A percentile compares a stretch with the other conserved stretches of the same genome.
These are phyloP conservation scores for Penicillium chermesinum DNA, from an alignment of 495 filamentous ascomycete species.

Conservation along the genomic window DNA sequence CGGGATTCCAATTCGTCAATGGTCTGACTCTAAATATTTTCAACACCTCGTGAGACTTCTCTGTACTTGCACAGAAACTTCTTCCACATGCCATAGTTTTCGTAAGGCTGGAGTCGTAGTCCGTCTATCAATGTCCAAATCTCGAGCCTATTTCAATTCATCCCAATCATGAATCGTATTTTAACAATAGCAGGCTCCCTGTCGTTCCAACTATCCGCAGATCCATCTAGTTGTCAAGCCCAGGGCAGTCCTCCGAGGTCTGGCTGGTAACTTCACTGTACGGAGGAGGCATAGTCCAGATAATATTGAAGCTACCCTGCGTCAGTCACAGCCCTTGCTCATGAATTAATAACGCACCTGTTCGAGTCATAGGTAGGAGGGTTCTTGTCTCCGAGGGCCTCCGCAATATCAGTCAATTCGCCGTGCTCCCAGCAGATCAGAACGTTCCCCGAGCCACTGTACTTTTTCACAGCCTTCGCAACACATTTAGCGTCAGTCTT, in stretches of 20 bases:
- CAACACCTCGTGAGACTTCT: too few relatives aligned
- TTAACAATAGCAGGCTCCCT: not conserved
- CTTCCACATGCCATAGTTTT: too few relatives aligned
- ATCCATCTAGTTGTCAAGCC: conserved; percentile 8
- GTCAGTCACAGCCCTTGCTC: not conserved
- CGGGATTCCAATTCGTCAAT: too few relatives aligned
- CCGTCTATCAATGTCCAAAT: too few relatives aligned
- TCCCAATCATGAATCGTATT: not conserved
- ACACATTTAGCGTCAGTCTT: conserved; percentile 46
- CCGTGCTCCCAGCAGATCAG: conserved; percentile 56
- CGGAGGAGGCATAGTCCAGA: conserved; percentile 26
- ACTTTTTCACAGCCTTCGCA: conserved; percentile 34
- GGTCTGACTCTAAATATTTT: too few relatives aligned
- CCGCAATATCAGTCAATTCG: conserved; percentile 40
- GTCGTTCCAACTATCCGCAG: not conserved
- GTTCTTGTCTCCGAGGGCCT: conserved; percentile 38
- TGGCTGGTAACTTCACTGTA: conserved; percentile 12
- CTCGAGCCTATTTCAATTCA: not conserved
- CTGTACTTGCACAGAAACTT: too few relatives aligned
- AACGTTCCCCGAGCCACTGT: conserved; percentile 46
- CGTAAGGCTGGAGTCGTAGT: too few relatives aligned
- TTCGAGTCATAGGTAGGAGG: conserved; percentile 27
- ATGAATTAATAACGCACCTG: conserved; percentile 16
- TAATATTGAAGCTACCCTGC: conserved; percentile 17
- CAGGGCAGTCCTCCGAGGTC: conserved; percentile 23